These are phyloP conservation scores for Forsythia viridissima DNA, from an alignment of 257 asterid genomes.

Conservation along the genomic window DNA sequence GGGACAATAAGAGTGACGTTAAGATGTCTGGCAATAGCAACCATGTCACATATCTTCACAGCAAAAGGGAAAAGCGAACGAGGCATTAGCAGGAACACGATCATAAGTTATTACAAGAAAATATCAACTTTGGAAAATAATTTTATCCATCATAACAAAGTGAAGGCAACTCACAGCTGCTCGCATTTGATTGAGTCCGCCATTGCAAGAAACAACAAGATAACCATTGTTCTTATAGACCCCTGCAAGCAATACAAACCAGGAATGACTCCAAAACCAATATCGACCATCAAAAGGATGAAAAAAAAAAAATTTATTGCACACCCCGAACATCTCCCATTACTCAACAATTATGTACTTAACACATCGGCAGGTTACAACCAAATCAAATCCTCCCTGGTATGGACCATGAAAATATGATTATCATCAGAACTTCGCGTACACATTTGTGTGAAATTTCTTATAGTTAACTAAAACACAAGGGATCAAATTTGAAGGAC, in stretches of 20 bases:
- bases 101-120: background rate
- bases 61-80: background rate
- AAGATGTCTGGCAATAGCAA: constrained; percentile 16
- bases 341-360: too few relatives aligned
- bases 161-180: constrained; percentile 18
- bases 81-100: background rate
- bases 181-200: constrained; percentile 27
- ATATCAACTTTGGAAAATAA: background rate
- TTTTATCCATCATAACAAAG: background rate
- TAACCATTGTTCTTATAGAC: constrained; percentile 18
- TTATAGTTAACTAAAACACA: background rate
- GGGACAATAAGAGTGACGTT: constrained; percentile 22
- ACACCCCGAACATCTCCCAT: too few relatives aligned
- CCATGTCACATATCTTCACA: constrained; percentile 25
- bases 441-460: background rate
- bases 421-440: background rate
- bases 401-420: too few relatives aligned
- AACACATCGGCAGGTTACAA: background rate
- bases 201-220: constrained; percentile 26
- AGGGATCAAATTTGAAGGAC: background rate
- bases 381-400: too few relatives aligned
- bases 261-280: background rate
- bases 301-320: too few relatives aligned
- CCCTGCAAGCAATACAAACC: constrained; percentile 5
- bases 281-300: background rate